Evolutionary conservation across 176 grass and related monocot genomes (phyloP).

Genomic region (Secale cereale): DNA sequence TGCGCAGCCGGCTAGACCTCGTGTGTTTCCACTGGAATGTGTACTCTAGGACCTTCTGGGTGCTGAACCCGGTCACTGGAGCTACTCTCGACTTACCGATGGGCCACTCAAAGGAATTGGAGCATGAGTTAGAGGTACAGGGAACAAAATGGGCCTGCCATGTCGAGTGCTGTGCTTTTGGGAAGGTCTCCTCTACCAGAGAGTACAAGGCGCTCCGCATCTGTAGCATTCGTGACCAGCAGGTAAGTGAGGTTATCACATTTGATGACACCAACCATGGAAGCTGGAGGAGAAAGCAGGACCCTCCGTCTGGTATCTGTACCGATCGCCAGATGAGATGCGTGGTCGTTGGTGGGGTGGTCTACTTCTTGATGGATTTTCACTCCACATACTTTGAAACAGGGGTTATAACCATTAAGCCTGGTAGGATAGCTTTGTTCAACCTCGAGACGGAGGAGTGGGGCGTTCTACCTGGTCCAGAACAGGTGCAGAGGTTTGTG

Average conservation of each 20-base stretch:
- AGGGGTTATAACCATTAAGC: background rate
- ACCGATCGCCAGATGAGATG: background rate
- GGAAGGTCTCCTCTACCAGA: background rate
- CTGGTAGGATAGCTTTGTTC: background rate
- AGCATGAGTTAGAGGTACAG: background rate
- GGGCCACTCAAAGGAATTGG: background rate
- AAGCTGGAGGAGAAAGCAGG: background rate
- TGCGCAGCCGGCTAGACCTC: background rate
- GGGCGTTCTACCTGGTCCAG: background rate
- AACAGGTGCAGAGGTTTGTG: background rate
- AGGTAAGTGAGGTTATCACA: background rate
- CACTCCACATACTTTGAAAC: background rate
- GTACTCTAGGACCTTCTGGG: background rate
- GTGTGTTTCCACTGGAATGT: background rate
- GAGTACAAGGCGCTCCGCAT: slow-evolving; percentile 14
- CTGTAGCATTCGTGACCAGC: background rate
- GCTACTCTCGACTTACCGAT: background rate
- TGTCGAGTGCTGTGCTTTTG: background rate
- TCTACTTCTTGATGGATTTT: background rate
- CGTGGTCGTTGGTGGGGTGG: background rate
- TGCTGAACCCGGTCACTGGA: background rate
- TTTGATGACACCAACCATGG: background rate
- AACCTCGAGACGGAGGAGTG: background rate
- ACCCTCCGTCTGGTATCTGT: background rate
- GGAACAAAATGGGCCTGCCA: background rate